Conservation (phyloP, 1,284 basidiomycete species). For the Malassezia japonica region DNA sequence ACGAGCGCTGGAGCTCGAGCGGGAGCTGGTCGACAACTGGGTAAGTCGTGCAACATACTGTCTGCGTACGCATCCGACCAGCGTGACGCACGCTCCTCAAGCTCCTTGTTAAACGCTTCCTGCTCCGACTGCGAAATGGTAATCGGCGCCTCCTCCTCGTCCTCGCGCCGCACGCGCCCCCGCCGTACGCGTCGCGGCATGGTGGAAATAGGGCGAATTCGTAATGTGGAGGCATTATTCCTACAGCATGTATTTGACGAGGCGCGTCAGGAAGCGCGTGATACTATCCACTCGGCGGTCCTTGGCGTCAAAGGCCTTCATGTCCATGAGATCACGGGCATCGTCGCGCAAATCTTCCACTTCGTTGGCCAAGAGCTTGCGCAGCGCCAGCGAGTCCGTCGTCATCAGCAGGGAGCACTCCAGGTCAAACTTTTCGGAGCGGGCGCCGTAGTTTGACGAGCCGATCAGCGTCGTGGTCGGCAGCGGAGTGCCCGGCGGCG, state of each 20-base stretch:
- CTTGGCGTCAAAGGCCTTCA: constrained; percentile 50
- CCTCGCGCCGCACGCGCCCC: background rate
- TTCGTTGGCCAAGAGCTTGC: constrained; percentile 50
- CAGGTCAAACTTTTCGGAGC: constrained; percentile 80
- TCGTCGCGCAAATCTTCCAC: constrained; percentile 50
- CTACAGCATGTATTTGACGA: constrained; percentile 37
- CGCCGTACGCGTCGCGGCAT: constrained; percentile 5
- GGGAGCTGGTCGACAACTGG: constrained; percentile 76
- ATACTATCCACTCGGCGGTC: constrained; percentile 62
- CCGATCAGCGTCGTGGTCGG: constrained; percentile 66
- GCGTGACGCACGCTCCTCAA: constrained; percentile 23
- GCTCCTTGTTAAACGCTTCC: constrained; percentile 16
- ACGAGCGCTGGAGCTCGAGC: constrained; percentile 68
- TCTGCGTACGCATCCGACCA: constrained; percentile 47
- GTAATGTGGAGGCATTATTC: background rate
- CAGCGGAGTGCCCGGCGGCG: background rate
- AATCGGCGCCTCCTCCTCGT: constrained; percentile 5
- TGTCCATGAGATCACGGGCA: constrained; percentile 51
- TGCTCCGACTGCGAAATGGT: constrained; percentile 2
- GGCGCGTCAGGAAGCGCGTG: constrained; percentile 36
- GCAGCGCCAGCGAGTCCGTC: constrained; percentile 48
- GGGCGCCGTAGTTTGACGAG: constrained; percentile 87
- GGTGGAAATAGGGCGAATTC: background rate
- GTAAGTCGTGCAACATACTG: constrained; percentile 9
- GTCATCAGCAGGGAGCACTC: constrained; percentile 82